Base-by-base conservation (phyloP, 129 eudicot species). In the Artemisia argyi region DNA sequence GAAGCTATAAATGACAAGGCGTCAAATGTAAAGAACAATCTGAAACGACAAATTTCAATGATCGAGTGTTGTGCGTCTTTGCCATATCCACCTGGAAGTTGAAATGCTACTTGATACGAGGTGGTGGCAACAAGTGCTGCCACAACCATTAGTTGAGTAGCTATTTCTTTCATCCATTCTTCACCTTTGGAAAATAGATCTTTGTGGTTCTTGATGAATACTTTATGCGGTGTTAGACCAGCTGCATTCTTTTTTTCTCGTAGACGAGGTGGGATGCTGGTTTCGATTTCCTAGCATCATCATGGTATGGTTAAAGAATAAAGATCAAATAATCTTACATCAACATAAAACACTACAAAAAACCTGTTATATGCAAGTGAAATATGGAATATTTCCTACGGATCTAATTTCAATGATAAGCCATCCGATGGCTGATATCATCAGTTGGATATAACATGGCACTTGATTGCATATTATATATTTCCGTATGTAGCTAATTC, bases 101-200 rank as follows among this genome's bases (percentile, higher is more conserved):
- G 11, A 58, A 58, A 58, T 2, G 63, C 63, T 20, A 30, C 35
- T 22, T 12, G 7, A 58, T 18, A 58, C 7, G 63, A 18, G 63
- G 26, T 58, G 6, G 63, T 58, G 30, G 63, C 63, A 3, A 58
- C 26, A 18, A 58, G 22, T 58, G 63, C 11, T 18, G 63, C 63
- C 11, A 58, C 63, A 14, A 58, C 63, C 63, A 58, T 58, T 20
- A 58, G 7, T 11, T 58, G 63, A 58, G 63, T 30, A 58, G 63
- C 63, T 10, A 30, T 22, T 58, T 58, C 63, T 58, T 58, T 58
- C 63, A 58, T 58, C 63, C 63, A 58, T 7, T 58, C 39, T 22
- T 58, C 63, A 20, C 63, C 63, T 22, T 58, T 58, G 5, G 63
- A 58, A 58, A 58, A 58, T 7, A 58, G 63, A 18, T 58, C 63